Base-by-base conservation (phyloP, 2,329 filamentous ascomycete genomes). In the Chalaropsis thielavioides region DNA sequence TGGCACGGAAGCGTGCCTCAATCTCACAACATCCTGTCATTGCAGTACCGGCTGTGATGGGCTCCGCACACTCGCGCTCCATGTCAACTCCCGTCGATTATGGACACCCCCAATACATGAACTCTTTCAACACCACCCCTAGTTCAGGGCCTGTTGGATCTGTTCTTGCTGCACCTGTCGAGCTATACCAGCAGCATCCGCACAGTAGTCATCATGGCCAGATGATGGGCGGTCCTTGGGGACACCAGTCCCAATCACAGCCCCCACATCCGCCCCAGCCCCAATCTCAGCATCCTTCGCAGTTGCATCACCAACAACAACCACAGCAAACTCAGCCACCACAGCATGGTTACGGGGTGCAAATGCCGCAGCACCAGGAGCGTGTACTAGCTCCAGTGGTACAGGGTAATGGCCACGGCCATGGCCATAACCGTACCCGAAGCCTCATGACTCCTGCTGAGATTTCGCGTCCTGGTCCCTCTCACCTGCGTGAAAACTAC, bases 11-110 rank as follows among this genome's bases (percentile, higher is more conserved):
- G 62, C 62, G 65, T 19, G 56, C 56, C 17, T 67, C 65, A 7
- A 67, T 67, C 24, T 67, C 65, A 51, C 82, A 85, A 46, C 82
- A 85, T 6, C 86, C 88, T 40, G 82, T 81, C 67, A 82, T 91
- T 66, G 90, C 91, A 1, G 24, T 64, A 6, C 22, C 60, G 27
- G 62, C 62, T 49, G 27, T 7, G 22, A 61, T 56, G 19, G 19
- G 40, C 11, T 19, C 44, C n/a, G 65, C 61, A 61, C 65, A 67
- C 31, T 61, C 62, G 35, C 49, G 65, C 5, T 67, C 65, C 11
- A 51, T 67, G 38, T 67, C 65, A 19, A 67, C 65, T 15, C 65
- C 65, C n/a, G 62, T 58, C 22, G 61, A 64, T 24, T 67, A 67
- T 56, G 58, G 56, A 8, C 43, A 61, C 35, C 63, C 56, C 17